phyloP scores from a whole-genome alignment of 78 protist species.

The Cyanophora paradoxa region DNA sequence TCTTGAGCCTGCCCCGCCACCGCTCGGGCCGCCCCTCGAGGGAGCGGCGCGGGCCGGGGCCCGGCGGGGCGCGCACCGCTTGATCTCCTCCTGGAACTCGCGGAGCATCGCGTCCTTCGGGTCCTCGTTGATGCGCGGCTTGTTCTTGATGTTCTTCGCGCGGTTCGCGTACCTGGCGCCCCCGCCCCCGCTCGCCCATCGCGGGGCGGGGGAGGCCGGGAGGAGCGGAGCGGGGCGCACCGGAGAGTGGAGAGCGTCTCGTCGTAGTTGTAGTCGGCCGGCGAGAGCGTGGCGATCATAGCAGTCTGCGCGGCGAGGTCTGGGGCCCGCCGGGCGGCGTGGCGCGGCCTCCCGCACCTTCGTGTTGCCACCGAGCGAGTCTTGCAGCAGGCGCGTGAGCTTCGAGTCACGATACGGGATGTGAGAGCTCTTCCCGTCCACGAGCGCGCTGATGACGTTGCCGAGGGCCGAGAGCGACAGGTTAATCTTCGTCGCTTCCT shows the following conservation, averaged over 20 bases:
- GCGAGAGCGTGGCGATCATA: slow-evolving; percentile 76
- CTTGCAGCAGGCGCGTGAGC: slow-evolving; percentile 78
- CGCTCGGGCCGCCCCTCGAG: no score
- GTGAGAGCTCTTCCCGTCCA: slow-evolving; percentile 38
- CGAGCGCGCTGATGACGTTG: slow-evolving; percentile 70
- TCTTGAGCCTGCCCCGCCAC: no score
- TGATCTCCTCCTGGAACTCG: slow-evolving; percentile 46
- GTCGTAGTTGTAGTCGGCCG: slow-evolving; percentile 63
- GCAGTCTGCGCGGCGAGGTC: no score
- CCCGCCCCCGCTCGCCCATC: background rate
- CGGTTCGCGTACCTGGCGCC: slow-evolving; percentile 59
- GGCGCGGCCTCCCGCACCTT: no score
- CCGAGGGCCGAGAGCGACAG: slow-evolving; percentile 71
- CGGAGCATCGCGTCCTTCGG: slow-evolving; percentile 79
- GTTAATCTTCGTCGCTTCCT: slow-evolving; percentile 78
- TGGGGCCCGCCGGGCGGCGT: no score
- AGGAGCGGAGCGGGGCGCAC: background rate
- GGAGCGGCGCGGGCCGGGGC: no score
- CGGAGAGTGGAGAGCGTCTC: slow-evolving; percentile 72
- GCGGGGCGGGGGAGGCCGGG: background rate
- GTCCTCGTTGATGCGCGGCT: slow-evolving; percentile 80
- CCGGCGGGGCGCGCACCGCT: slow-evolving; percentile 2
- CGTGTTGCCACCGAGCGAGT: slow-evolving; percentile 83
- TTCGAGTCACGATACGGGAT: slow-evolving; percentile 84
- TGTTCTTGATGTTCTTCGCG: slow-evolving; percentile 85